These are phyloP conservation scores for Astrephomene gubernaculifera DNA, from an alignment of 139 green algal genomes.

Conservation along the genomic window DNA sequence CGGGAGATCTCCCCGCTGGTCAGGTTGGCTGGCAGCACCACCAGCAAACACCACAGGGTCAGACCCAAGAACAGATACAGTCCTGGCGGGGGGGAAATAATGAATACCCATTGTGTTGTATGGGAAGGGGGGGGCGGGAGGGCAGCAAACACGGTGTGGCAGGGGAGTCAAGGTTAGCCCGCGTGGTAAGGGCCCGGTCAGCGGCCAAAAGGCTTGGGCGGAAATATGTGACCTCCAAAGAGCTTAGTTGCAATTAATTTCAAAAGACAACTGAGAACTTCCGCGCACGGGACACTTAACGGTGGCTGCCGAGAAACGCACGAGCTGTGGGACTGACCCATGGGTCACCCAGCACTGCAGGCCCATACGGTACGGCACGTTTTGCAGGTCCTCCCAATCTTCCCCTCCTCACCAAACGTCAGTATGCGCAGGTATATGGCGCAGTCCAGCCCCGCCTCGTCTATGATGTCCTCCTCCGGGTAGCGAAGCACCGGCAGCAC, in stretches of 20 bases:
- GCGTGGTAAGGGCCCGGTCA: too few relatives aligned
- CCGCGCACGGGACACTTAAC: too few relatives aligned
- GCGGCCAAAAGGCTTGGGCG: too few relatives aligned
- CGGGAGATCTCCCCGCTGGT: constrained; percentile 8
- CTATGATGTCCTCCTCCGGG: constrained; percentile 36
- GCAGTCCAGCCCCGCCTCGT: constrained; percentile 34
- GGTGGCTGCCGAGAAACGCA: too few relatives aligned
- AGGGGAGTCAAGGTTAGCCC: too few relatives aligned
- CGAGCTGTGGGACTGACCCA: too few relatives aligned
- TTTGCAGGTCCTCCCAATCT: background rate
- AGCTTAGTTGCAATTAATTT: too few relatives aligned
- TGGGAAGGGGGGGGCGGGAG: too few relatives aligned
- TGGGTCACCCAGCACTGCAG: background rate
- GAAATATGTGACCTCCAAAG: too few relatives aligned
- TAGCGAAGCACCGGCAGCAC: background rate
- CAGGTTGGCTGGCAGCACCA: constrained; percentile 46
- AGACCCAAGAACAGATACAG: constrained; percentile 40
- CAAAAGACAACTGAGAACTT: too few relatives aligned
- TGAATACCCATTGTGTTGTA: background rate
- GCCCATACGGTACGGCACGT: background rate
- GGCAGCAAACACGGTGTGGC: too few relatives aligned
- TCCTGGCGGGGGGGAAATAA: constrained; percentile 9
- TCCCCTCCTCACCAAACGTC: constrained; percentile 26
- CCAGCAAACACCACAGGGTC: background rate
- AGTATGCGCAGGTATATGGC: constrained; percentile 55